Base-by-base conservation (phyloP, 768 basidiomycete species). In the Suillus lakei region DNA sequence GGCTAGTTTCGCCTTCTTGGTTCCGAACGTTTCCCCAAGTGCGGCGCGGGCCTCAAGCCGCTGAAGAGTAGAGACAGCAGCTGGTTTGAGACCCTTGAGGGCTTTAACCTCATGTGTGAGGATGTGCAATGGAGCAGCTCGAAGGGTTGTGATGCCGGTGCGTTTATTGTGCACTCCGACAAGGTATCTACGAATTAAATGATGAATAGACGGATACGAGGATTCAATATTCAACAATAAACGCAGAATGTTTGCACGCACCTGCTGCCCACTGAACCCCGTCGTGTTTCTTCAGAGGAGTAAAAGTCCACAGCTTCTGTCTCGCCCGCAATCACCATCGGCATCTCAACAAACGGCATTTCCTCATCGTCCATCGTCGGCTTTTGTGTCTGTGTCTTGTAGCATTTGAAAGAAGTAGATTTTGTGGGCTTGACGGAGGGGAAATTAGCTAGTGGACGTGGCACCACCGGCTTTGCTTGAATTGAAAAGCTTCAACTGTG, bases 21-120 rank as follows among this genome's bases (percentile, higher is more conserved):
- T 97, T 26, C 97, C 97, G 68, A 99, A 99, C 1, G 92, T 87
- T 75, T 95, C 91, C 38, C 97, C 96, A 2, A 99, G 86, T n/a
- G 86, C 83, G 62, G 86, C 92, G 48, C 90, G 85, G 18, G 90
- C 90, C 60, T 89, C 84, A 46, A 84, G 79, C 65, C 88, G 85
- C 55, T 82, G 69, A 58, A 86, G 79, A 10, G 81, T 76, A 18
- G 87, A 84, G 9, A 84, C 84, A 15, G 82, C 78, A 5, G 84
- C 77, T 16, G 86, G 80, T 21, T 82, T 76, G 44, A 88, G 80
- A 39, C 84, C 83, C 77, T 96, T 95, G 54, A 97, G 82, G 9
- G 91, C 88, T 76, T 97, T 99, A 65, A 97, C 93, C 28, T 88
- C 85, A 44, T 90, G 91, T 5, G 87, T 82, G 32, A 98, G 75